Percentiles rank a stretch among this genome's conserved stretches.
phyloP scores from a whole-genome alignment of 129 eudicot species.

The Dittrichia graveolens region DNA sequence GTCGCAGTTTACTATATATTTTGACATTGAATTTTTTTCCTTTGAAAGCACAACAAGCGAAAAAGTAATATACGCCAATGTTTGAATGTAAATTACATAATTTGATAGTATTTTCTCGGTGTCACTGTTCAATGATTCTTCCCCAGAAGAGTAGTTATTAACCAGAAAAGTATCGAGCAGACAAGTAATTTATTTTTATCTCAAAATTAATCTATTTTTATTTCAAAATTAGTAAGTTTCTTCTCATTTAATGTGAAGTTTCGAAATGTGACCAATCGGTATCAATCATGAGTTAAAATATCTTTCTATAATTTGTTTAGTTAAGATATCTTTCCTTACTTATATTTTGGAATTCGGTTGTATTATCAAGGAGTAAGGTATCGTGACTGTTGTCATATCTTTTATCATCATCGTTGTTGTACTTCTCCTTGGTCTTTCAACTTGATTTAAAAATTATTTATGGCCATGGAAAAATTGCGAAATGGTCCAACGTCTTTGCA shows the following conservation, averaged over 20 bases:
- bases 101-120: neutral
- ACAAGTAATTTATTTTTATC: neutral
- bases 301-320: neutral
- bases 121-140: neutral
- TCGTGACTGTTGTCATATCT: neutral
- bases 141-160: neutral
- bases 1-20: constrained; percentile 1
- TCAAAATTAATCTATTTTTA: neutral
- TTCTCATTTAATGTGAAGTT: neutral
- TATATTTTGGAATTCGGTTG: neutral
- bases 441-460: neutral
- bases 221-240: neutral
- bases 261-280: neutral
- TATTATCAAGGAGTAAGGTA: neutral
- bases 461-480: neutral
- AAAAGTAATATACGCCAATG: neutral
- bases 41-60: neutral
- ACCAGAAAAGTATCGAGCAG: neutral
- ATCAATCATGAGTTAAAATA: neutral
- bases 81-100: neutral
- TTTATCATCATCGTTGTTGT: neutral
- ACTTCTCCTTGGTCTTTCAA: neutral
- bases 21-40: neutral
- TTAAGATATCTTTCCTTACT: neutral
- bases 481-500: neutral